phyloP scores from a whole-genome alignment of 768 basidiomycete species.

The Boletus sp. region DNA sequence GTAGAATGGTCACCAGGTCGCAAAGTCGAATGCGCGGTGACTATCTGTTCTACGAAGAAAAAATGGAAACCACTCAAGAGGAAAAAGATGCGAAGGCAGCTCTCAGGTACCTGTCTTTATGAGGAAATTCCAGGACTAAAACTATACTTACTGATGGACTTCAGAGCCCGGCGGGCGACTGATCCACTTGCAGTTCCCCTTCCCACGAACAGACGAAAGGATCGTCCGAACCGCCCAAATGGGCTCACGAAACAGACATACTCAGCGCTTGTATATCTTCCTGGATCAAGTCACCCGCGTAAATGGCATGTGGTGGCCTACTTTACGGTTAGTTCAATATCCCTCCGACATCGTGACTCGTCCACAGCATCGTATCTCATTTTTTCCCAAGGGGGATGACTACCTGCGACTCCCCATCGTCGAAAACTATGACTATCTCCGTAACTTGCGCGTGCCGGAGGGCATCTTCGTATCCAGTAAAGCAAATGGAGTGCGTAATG shows the following conservation, averaged over 20 bases:
- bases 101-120: constrained; percentile 48
- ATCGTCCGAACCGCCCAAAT: constrained; percentile 72
- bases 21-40: constrained; percentile 83
- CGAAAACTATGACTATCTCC: constrained; percentile 72
- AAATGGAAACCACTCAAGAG: constrained; percentile 75
- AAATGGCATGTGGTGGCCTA: constrained; percentile 88
- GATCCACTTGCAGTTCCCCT: constrained; percentile 58
- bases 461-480: constrained; percentile 75
- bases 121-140: neutral
- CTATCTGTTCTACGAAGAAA: constrained; percentile 82
- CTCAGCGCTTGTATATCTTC: constrained; percentile 69
- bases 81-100: constrained; percentile 78
- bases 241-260: constrained; percentile 88
- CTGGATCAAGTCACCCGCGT: constrained; percentile 51
- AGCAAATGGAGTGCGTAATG: constrained; percentile 34
- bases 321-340: constrained; percentile 54
- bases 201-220: constrained; percentile 65
- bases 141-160: constrained; percentile 12
- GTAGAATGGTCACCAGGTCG: constrained; percentile 46
- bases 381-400: constrained; percentile 53
- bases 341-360: neutral
- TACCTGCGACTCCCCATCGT: constrained; percentile 68
- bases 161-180: constrained; percentile 55
- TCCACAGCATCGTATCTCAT: constrained; percentile 5
- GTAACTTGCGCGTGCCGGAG: constrained; percentile 60